A percentile compares a stretch with the other conserved stretches of the same genome.
These are phyloP conservation scores for Gynandropsis gynandra DNA, from an alignment of 345 rosid species.

Conservation along the genomic window DNA sequence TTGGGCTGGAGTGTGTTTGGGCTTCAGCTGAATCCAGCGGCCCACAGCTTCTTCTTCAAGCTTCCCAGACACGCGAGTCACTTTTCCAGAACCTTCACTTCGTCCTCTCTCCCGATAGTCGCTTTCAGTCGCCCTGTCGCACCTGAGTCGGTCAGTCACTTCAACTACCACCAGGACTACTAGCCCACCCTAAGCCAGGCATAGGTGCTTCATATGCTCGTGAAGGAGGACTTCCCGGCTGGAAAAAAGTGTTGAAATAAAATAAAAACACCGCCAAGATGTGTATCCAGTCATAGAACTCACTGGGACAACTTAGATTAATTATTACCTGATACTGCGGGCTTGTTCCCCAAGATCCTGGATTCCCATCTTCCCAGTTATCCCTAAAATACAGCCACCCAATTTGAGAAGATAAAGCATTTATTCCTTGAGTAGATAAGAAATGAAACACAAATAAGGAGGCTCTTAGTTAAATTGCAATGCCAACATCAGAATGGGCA, in stretches of 20 bases:
- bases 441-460: background rate
- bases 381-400: conserved; percentile 40
- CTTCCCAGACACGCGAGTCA: too few relatives aligned
- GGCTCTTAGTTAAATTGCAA: background rate
- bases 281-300: background rate
- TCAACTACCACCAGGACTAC: conserved; percentile 83
- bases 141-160: too few relatives aligned
- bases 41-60: too few relatives aligned
- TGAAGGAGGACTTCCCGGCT: conserved; percentile 96
- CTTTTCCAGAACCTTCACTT: too few relatives aligned
- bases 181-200: conserved; percentile 91
- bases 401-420: too few relatives aligned
- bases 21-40: too few relatives aligned
- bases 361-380: conserved; percentile 93
- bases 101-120: too few relatives aligned
- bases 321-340: conserved; percentile 73
- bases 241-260: conserved; percentile 23
- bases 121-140: too few relatives aligned
- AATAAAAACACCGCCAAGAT: background rate
- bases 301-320: too few relatives aligned
- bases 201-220: conserved; percentile 91
- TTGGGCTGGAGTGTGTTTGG: too few relatives aligned
- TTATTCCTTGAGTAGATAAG: conserved; percentile 5
- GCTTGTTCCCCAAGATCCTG: conserved; percentile 83
- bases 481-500: conserved; percentile 1